phyloP scores from a whole-genome alignment of 2,329 filamentous ascomycete species.

The Rhinocladiella similis region DNA sequence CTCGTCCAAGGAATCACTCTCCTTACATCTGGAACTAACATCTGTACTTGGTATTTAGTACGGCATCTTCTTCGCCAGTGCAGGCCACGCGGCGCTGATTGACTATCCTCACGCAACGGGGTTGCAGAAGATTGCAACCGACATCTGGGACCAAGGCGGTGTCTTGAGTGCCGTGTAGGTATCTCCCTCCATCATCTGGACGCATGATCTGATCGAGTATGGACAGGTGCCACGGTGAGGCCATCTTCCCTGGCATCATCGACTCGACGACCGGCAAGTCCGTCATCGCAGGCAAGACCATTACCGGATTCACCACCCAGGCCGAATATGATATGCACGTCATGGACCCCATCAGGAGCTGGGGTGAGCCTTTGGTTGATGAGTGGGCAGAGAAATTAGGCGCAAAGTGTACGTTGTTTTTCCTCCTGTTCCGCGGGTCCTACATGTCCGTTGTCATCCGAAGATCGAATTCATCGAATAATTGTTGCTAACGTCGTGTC shows the following conservation, averaged over 20 bases:
- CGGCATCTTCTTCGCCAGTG: constrained; percentile 46
- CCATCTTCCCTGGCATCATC: constrained; percentile 39
- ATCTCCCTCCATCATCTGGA: no score
- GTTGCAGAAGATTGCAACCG: constrained; percentile 43
- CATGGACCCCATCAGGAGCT: constrained; percentile 34
- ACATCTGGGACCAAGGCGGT: constrained; percentile 43
- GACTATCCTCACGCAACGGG: constrained; percentile 47
- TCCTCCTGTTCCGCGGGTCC: not conserved
- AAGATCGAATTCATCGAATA: no score
- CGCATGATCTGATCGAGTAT: not conserved
- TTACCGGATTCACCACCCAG: constrained; percentile 45
- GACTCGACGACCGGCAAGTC: constrained; percentile 37
- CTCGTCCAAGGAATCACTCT: no score
- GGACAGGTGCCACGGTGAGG: constrained; percentile 38
- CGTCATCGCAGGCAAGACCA: constrained; percentile 39
- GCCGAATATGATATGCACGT: constrained; percentile 39
- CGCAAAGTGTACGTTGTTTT: constrained; percentile 35
- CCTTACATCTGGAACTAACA: no score
- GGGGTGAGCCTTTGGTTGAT: constrained; percentile 38
- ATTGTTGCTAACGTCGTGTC: not conserved
- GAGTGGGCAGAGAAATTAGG: constrained; percentile 34
- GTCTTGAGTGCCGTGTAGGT: constrained; percentile 46
- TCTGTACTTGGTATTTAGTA: constrained; percentile 18
- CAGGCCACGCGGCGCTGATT: constrained; percentile 48
- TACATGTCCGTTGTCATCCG: no score